Evolutionary conservation across 2,329 filamentous ascomycete genomes (phyloP), one percentile per base, ranked within the genome.

Genomic region (Sarocladium strictum): DNA sequence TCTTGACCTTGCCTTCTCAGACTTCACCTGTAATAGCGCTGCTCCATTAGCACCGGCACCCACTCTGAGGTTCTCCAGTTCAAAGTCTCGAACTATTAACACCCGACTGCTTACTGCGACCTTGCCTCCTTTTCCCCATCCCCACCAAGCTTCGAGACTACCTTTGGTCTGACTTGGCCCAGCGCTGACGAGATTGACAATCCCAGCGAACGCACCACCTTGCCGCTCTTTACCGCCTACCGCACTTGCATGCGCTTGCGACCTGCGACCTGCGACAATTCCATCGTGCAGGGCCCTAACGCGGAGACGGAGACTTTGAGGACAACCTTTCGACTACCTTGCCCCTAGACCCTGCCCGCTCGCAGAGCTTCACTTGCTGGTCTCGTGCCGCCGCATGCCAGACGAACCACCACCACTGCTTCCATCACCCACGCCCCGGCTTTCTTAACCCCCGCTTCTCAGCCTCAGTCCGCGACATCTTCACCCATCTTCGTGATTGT

Each of bases 161-260:
- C 23, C 21, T 23, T 27, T n/a, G 14, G 12, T 49, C 19, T 51
- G 47, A 14, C n/a, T 27, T 21, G 27, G 26, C 47, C 29, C 47
- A 21, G n/a, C 43, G 17, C 47, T 51, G 47, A 51, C 47, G 17
- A 35, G 47, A 51, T 51, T 17, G 47, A 35, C 27, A 21, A 9
- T 32, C 11, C 29, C 17, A 51, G 47, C 27, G 23, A 35, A 51
- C 26, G 17, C 47, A 49, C 47, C 29, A 35, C 47, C 26, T 51
- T 51, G 47, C 47, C 47, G 47, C 47, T 17, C 47, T 51, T 51
- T 51, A 51, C 47, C 47, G 47, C 47, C 47, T 51, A n/a, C 47
- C 47, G 47, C 47, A 51, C 47, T n/a, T 51, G 47, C 27, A 51
- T 32, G 26, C 35, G 47, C 27, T 35, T 32, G 26, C 47, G 35